Base-by-base conservation (phyloP, 352 stramenopile species). In the Pseudoperonospora humuli region DNA sequence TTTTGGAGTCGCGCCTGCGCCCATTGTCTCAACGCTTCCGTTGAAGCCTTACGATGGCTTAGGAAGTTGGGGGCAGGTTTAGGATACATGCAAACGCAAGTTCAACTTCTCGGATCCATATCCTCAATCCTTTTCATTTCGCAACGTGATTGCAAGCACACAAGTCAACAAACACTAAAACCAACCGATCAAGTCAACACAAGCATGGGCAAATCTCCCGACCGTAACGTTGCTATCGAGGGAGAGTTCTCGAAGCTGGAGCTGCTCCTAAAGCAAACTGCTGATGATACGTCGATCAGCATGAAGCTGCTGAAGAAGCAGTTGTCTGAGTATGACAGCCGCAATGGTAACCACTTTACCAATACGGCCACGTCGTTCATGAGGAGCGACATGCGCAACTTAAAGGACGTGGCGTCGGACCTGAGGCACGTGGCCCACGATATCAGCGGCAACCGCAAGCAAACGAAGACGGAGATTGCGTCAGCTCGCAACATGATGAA, bases 201-300 rank as follows among this genome's bases (percentile, higher is more conserved):
- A 4, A 58, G 0, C 27, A 59, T 64, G 54, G 38, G 54, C 42
- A 64, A 58, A 28, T 53, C 40, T 13, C 36, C 27, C 17, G 48
- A 53, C 19, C 34, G 11, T 25, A 40, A 55, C 42, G 28, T 44
- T 35, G 27, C 26, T 13, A 35, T 18, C 13, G 33, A 59, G 8
- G 44, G 45, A 23, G 54, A 64, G 29, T 64, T 64, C 19, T 27
- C 20, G n/a, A 64, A 64, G 43, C 43, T 64, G 20, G 49, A 58
- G 32, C 36, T 56, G 31, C 42, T 59, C 6, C 23, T 64, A 19
- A 55, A 55, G 32, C 41, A 64, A 28, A 55, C 49, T 8, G 49
- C 33, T 13, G 27, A 54, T 3, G 43, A 64, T 15, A 32, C 43
- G 23, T 42, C 44, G 1, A 50, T 40, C 25, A 59, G 54, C 25